Base-by-base conservation (phyloP, 148 eudicot species). In the Pharnaceum exiguum region DNA sequence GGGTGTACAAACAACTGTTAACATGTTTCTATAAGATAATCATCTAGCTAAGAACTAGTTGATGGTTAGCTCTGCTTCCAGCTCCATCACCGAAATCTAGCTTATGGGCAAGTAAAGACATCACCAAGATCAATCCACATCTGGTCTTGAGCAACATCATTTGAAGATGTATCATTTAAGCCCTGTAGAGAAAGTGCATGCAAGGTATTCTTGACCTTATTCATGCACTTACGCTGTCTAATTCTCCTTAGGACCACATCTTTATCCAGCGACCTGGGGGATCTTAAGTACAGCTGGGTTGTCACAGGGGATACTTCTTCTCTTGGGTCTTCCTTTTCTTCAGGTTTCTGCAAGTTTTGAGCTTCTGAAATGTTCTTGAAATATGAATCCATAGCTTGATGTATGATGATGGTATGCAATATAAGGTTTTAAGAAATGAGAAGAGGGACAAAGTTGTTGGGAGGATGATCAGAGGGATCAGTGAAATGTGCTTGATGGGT, bases 121-220 rank as follows among this genome's bases (percentile, higher is more conserved):
- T 62, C 68, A 37, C 52, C 68, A 49, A 70, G 74, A 46, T 70
- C 74, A 62, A 62, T 51, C 74, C 68, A 62, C 4, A 30, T 39
- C 10, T 62, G 63, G 1, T 70, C 74, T 30, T 62, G 68, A 55
- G 62, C 26, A 22, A 52, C 16, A n/a, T 7, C 15, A 36, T n/a
- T n/a, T n/a, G n/a, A n/a, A n/a, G n/a, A n/a, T n/a, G n/a, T n/a
- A n/a, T n/a, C n/a, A n/a, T 70, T 63, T 59, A 70, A 70, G 51
- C 53, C 43, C 19, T 62, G 26, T 19, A 70, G 48, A 15, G 74
- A 56, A 24, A n/a, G n/a, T n/a, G n/a, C n/a, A n/a, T 46, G 62
- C 3, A 70, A 49, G 25, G 74, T 57, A 22, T 50, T 63, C 63
- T 70, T 57, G 13, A 70, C 64, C 47, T 63, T 70, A 25, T 70